Percentiles rank a stretch among this genome's conserved stretches.
phyloP scores from a whole-genome alignment of 768 basidiomycete species.

The Calocera cornea region DNA sequence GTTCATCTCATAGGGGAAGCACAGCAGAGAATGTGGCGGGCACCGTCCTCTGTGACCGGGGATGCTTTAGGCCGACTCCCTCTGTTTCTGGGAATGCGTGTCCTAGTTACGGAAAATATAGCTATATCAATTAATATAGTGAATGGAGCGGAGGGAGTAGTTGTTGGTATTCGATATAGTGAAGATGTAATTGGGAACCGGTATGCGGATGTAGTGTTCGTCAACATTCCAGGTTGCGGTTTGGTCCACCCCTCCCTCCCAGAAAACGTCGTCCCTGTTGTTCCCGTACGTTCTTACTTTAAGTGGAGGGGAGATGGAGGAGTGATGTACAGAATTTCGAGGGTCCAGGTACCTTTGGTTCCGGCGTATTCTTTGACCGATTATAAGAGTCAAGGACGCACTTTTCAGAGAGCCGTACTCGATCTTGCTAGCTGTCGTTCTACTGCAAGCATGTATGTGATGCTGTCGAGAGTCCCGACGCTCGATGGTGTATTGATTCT shows the following conservation, averaged over 20 bases:
- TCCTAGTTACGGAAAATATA: slow-evolving; percentile 6
- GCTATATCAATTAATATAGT: neutral
- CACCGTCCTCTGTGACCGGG: neutral
- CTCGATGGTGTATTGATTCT: neutral
- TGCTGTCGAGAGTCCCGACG: slow-evolving; percentile 5
- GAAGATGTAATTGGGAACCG: neutral
- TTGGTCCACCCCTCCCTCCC: no score
- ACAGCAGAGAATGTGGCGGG: neutral
- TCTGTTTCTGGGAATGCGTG: slow-evolving; percentile 1
- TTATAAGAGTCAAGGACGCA: slow-evolving; percentile 7
- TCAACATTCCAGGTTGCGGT: neutral
- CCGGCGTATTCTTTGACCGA: slow-evolving; percentile 7
- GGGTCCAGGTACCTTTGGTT: neutral
- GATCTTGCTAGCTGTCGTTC: neutral
- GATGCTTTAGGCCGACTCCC: neutral
- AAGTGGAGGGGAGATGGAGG: no score
- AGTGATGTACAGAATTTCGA: no score
- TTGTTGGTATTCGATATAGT: neutral
- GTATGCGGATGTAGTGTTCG: neutral
- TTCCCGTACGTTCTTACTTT: no score
- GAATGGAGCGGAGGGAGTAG: neutral
- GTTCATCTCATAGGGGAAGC: neutral
- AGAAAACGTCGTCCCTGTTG: no score
- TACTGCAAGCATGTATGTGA: neutral
- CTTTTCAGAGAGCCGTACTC: neutral